Conservation (phyloP, 345 rosid genomes). For the Eucalyptus camaldulensis region DNA sequence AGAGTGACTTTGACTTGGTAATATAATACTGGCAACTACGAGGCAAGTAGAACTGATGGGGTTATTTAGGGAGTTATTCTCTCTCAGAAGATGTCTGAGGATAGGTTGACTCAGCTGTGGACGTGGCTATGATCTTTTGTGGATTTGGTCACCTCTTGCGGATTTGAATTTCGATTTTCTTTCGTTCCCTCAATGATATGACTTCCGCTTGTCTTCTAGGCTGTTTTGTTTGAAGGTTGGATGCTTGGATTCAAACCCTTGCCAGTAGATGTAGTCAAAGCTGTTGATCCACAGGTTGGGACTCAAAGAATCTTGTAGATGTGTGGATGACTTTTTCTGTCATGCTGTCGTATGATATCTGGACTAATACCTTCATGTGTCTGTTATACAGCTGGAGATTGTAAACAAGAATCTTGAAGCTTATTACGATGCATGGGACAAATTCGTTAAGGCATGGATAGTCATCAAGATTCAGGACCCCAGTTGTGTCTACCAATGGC, state of each 20-base stretch:
- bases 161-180: neutral
- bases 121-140: neutral
- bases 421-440: constrained; percentile 86
- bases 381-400: constrained; percentile 42
- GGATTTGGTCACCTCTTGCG: neutral
- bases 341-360: neutral
- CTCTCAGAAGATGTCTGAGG: neutral
- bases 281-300: constrained; percentile 83
- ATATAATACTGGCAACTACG: neutral
- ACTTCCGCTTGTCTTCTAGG: constrained; percentile 28
- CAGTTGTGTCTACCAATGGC: constrained; percentile 83
- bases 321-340: neutral
- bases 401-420: constrained; percentile 83
- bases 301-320: neutral
- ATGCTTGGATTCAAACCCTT: constrained; percentile 93
- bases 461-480: constrained; percentile 89
- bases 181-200: neutral
- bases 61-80: neutral
- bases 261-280: constrained; percentile 44
- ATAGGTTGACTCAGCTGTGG: neutral
- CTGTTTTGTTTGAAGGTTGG: constrained; percentile 92
- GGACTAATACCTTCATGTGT: neutral
- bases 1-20: neutral
- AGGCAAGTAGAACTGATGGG: neutral
- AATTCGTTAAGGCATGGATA: constrained; percentile 70